Base-by-base conservation (phyloP, 1,139 yeast genomes). In the Hyphopichia khmerensis region DNA sequence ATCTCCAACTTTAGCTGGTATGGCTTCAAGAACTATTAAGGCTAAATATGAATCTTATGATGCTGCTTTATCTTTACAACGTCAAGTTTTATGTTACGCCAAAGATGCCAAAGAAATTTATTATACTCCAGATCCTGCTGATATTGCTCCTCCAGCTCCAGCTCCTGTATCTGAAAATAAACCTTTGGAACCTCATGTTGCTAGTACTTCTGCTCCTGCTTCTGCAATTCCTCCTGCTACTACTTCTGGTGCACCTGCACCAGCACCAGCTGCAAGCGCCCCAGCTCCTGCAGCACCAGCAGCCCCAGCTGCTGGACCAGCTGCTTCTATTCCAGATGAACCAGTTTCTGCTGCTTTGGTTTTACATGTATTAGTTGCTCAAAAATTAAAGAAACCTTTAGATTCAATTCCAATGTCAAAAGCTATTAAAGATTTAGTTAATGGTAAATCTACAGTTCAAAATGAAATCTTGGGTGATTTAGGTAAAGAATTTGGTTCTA, bases 361-460 rank as follows among this genome's bases (percentile, higher is more conserved):
- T 49, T 73, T 93, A 50, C 97, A 90, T 53, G 88, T 91, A 31
- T 75, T 95, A 57, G 96, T 93, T 52, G 97, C 98, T 41, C 96
- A 90, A 64, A 93, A 93, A 69, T 79, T 93, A 65, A 93, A 91
- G 80, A 93, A 93, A 70, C 72, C 96, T 1, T 69, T 90, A 54
- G 96, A 87, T 48, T 85, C 87, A 53, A 75, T 93, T 40, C 89
- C 99, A 45, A 78, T 89, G 77, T 69, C 90, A 47, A 93, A 93
- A 72, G 93, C 99, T 42, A 88, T 93, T 65, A 93, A 93, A 70
- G 99, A 93, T 62, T 79, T 93, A 59, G 99, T 93, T 50, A 96
- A 96, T 58, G 99, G 99, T 74, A 93, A 93, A 67, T 93, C 99
- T 24, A 93, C 99, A 32, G 95, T 93, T 39, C 99, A 93, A 72